phyloP scores from a whole-genome alignment of 371 early-diverging fungal genomes.

The Mortierella sp. region DNA sequence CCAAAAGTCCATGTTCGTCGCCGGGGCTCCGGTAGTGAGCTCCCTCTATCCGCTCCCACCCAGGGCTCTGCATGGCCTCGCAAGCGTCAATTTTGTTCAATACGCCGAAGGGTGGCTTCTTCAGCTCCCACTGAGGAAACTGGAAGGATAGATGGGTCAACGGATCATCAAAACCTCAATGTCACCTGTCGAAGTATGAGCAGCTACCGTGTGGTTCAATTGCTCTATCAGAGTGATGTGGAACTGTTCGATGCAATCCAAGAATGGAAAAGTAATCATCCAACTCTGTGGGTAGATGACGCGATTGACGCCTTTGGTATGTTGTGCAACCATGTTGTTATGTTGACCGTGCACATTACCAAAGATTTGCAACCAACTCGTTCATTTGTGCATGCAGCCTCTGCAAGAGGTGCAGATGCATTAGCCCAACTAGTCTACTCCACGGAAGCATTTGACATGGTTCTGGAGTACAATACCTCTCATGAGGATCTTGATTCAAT shows the following conservation, averaged over 20 bases:
- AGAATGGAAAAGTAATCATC: conserved; percentile 27
- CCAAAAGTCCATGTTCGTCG: conserved; percentile 9
- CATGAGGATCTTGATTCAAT: conserved; percentile 18
- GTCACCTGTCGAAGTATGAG: conserved; percentile 25
- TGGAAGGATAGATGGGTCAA: conserved; percentile 7
- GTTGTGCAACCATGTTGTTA: too few relatives aligned
- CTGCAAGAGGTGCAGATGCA: conserved; percentile 34
- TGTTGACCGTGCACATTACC: too few relatives aligned
- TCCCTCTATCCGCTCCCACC: conserved; percentile 11
- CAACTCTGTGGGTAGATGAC: conserved; percentile 33
- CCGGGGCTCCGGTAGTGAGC: too few relatives aligned
- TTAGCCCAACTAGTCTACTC: conserved; percentile 41
- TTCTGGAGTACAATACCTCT: conserved; percentile 32
- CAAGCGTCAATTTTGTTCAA: conserved; percentile 11
- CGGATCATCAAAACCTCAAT: conserved; percentile 15
- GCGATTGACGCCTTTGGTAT: conserved; percentile 47
- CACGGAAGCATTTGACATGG: conserved; percentile 41
- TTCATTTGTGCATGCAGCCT: conserved; percentile 11
- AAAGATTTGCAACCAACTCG: too few relatives aligned
- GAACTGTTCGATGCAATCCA: conserved; percentile 43
- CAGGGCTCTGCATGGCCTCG: conserved; percentile 8
- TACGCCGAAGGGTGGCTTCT: conserved; percentile 13
- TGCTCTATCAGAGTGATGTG: conserved; percentile 33
- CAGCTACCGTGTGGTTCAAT: conserved; percentile 36
- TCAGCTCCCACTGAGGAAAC: not conserved